Conservation (phyloP, 2,329 filamentous ascomycete genomes). For the Ceratocystis ficicola region DNA sequence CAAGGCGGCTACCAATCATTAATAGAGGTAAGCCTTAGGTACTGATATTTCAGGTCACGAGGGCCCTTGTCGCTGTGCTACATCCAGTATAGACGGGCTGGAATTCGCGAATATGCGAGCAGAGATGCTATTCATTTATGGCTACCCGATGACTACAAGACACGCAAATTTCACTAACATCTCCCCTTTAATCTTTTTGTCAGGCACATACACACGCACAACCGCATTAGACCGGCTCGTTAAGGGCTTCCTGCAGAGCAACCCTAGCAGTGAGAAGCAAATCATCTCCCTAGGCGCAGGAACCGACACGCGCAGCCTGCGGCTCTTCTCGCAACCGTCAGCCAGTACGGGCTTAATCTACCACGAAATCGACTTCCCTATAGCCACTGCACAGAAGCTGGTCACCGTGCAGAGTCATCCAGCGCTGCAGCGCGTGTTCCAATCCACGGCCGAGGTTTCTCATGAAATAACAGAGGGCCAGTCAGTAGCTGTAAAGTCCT, state of each 20-base stretch:
- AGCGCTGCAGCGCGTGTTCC: constrained; percentile 32
- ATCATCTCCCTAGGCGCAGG: constrained; percentile 88
- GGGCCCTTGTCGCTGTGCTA: not conserved
- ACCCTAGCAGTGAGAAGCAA: constrained; percentile 42
- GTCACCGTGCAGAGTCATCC: constrained; percentile 39
- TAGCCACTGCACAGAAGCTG: constrained; percentile 58
- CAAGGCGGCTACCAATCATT: constrained; percentile 74
- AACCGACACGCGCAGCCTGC: constrained; percentile 80
- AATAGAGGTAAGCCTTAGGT: constrained; percentile 58
- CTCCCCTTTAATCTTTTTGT: constrained; percentile 1
- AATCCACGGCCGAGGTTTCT: constrained; percentile 25
- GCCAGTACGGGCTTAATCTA: constrained; percentile 48
- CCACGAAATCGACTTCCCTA: constrained; percentile 83
- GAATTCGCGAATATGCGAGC: too few relatives aligned
- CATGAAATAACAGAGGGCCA: constrained; percentile 25
- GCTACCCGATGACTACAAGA: not conserved
- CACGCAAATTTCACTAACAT: not conserved
- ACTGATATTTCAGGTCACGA: not conserved
- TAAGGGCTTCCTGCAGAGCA: constrained; percentile 49
- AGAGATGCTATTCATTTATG: too few relatives aligned
- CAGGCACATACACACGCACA: constrained; percentile 88
- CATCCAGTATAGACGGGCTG: not conserved
- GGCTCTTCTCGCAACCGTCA: constrained; percentile 45
- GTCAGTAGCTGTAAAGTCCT: not conserved
- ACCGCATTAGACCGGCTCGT: constrained; percentile 70